These are phyloP conservation scores for Musa troglodytarum DNA, from an alignment of 176 grass and related monocot species.

Conservation along the genomic window DNA sequence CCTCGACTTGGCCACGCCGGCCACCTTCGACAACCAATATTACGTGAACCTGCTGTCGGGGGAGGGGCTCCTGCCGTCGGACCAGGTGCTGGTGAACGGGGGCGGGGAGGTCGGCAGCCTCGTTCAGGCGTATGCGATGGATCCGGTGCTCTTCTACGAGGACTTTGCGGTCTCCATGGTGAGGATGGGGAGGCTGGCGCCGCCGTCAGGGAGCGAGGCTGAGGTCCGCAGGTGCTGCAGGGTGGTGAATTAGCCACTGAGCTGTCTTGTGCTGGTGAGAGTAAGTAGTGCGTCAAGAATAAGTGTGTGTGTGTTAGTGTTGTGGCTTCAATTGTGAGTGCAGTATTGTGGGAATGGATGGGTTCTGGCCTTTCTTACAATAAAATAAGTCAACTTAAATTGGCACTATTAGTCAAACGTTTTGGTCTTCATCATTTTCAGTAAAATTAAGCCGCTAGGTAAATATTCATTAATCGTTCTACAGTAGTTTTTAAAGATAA, in stretches of 20 bases:
- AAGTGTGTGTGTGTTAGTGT: not conserved
- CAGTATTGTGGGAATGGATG: too few species aligned
- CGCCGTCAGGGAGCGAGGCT: conserved; percentile 8
- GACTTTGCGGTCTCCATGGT: conserved; percentile 61
- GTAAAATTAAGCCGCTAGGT: too few species aligned
- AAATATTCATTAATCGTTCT: too few species aligned
- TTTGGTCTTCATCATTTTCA: too few species aligned
- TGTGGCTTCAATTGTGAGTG: too few species aligned
- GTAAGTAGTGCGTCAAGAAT: not conserved
- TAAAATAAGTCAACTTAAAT: too few species aligned
- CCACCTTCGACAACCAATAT: conserved; percentile 93
- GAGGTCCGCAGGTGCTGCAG: conserved; percentile 56
- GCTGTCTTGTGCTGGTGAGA: not conserved
- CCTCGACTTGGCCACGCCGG: conserved; percentile 69
- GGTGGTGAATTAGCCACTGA: conserved; percentile 29
- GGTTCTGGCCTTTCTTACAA: too few species aligned
- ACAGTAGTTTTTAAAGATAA: too few species aligned
- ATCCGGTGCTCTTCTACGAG: conserved; percentile 52
- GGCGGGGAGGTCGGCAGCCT: conserved; percentile 33
- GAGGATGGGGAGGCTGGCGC: conserved; percentile 56
- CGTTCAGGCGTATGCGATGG: conserved; percentile 55
- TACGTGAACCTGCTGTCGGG: conserved; percentile 83
- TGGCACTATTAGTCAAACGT: too few species aligned
- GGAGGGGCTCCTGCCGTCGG: conserved; percentile 73
- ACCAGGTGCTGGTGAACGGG: conserved; percentile 39